phyloP scores from a whole-genome alignment of 164 flowering plant species.

The Nymphaea colorata region DNA sequence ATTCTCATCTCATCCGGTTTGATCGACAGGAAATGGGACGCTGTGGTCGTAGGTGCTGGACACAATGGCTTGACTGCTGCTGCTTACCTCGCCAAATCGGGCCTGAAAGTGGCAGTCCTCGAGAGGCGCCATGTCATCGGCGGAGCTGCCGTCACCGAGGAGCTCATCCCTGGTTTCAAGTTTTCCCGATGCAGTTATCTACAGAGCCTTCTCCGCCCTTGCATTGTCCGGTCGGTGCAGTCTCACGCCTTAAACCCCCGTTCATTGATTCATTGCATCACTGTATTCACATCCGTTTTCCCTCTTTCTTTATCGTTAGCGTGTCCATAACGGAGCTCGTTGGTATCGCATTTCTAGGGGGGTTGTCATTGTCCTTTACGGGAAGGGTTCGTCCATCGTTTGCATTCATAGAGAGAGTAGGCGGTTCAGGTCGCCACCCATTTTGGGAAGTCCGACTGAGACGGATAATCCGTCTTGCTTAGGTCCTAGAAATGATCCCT shows the following conservation, averaged over 20 bases:
- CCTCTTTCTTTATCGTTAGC: neutral
- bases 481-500: no score
- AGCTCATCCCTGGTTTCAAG: slow-evolving; percentile 80
- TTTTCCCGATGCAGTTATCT: slow-evolving; percentile 98
- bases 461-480: no score
- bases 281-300: slow-evolving; percentile 3
- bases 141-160: slow-evolving; percentile 95
- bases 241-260: neutral
- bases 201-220: slow-evolving; percentile 93
- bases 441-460: no score
- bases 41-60: slow-evolving; percentile 78
- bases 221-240: slow-evolving; percentile 41
- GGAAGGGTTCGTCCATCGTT: no score
- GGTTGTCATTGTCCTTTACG: no score
- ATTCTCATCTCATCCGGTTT: neutral
- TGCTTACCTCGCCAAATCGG: slow-evolving; percentile 85
- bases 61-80: slow-evolving; percentile 96
- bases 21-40: slow-evolving; percentile 69
- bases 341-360: no score
- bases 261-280: neutral
- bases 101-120: slow-evolving; percentile 87
- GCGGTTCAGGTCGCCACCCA: no score
- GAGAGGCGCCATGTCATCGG: slow-evolving; percentile 91
- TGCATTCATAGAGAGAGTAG: no score
- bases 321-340: no score